Evolutionary conservation across 345 rosid species (phyloP), one percentile per base, ranked within the genome.

Genomic region (Abelmoschus esculentus): DNA sequence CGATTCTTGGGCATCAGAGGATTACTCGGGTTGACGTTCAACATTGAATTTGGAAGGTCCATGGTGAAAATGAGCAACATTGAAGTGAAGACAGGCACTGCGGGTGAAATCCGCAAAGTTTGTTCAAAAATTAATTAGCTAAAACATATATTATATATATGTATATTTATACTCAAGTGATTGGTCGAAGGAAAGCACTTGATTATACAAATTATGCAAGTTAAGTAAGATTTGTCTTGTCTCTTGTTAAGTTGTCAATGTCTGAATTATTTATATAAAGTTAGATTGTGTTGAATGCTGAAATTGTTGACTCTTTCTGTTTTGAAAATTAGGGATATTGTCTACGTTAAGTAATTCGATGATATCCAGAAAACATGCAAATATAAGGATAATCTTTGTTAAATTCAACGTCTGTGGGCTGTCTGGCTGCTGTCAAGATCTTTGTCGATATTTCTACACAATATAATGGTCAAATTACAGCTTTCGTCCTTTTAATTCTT

Each of bases 31-130:
- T 28, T 72, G 61, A 77, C 31, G 38, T 89, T 85, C 71, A 75
- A 73, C 63, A 67, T n/a, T 12, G 89, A 89, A 72, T 89, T 89
- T 68, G 83, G 81, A 2, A 78, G 73, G 63, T 70, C 93, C 18
- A 89, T 89, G 91, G 81, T 83, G n/a, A 86, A 73, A 80, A 89
- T 86, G 93, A 82, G 89, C 78, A 83, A 82, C 22, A 82, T 83
- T 44, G 89, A 83, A 0, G 82, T 86, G 12, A 73, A 77, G 66
- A 78, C 87, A 0, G 86, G 86, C 10, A 62, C 75, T 2, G 52
- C 36, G 22, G 89, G 91, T 7, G 89, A 83, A 73, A 82, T 86
- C 67, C 82, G 91, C 42, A 82, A 60, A 38, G 76, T 80, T 40
- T 89, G 91, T 72, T 79, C 84, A 1, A 80, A 80, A 14, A 13